phyloP scores from a whole-genome alignment of 352 stramenopile species.

The Blastocystis sp. region DNA sequence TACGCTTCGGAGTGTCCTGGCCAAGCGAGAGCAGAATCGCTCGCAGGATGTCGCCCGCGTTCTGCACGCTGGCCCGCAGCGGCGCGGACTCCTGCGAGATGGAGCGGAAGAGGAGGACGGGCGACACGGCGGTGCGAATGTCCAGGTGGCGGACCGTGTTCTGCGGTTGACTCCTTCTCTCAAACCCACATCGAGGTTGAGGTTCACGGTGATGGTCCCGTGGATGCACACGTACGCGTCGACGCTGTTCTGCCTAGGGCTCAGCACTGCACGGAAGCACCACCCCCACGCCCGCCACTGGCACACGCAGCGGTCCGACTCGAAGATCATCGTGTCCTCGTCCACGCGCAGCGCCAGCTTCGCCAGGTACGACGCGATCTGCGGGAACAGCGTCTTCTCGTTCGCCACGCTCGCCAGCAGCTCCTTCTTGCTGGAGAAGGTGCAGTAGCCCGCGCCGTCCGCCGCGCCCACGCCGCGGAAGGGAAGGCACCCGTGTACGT shows the following conservation, averaged over 20 bases:
- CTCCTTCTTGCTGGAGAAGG: not conserved
- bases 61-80: not conserved
- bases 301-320: slow-evolving; percentile 51
- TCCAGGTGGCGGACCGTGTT: slow-evolving; percentile 47
- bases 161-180: not conserved
- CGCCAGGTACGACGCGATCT: not conserved
- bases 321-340: slow-evolving; percentile 57
- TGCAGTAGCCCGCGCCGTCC: slow-evolving; percentile 10
- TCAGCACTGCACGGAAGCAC: not conserved
- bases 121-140: slow-evolving; percentile 17
- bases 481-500: slow-evolving; percentile 13
- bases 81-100: not conserved
- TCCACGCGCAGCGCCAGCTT: slow-evolving; percentile 17
- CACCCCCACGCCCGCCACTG: slow-evolving; percentile 59
- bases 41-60: slow-evolving; percentile 7
- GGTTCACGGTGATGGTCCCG: slow-evolving; percentile 16
- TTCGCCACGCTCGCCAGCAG: slow-evolving; percentile 16
- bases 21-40: slow-evolving; percentile 5
- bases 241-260: slow-evolving; percentile 4
- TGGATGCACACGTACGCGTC: slow-evolving; percentile 43
- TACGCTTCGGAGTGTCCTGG: slow-evolving; percentile 2
- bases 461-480: not conserved
- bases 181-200: slow-evolving; percentile 5
- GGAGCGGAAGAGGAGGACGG: slow-evolving; percentile 12
- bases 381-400: slow-evolving; percentile 34